Evolutionary conservation across 805 yeast species (phyloP).

Genomic region (Metschnikowia orientalis): DNA sequence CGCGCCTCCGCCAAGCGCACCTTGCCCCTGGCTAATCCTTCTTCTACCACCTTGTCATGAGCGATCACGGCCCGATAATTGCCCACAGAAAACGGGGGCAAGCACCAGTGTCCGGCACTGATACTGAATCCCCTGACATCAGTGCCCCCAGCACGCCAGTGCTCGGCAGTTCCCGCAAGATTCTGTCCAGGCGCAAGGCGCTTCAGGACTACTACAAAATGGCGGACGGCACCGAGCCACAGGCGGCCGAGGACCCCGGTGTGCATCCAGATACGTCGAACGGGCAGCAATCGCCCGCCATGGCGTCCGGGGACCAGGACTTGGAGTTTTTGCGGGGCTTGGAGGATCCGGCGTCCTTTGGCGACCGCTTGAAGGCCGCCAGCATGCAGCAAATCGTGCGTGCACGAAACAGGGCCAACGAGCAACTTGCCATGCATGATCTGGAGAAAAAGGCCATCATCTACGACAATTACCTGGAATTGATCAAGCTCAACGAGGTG

Average conservation of each 20-base stretch:
- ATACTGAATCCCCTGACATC: slow-evolving; percentile 1
- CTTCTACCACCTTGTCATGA: too few relatives aligned
- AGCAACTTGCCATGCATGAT: slow-evolving; percentile 48
- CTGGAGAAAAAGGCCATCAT: slow-evolving; percentile 65
- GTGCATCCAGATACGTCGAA: background rate
- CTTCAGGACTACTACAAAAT: slow-evolving; percentile 40
- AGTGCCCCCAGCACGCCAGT: slow-evolving; percentile 5
- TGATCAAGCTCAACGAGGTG: slow-evolving; percentile 62
- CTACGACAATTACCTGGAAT: slow-evolving; percentile 70
- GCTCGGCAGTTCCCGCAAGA: slow-evolving; percentile 23
- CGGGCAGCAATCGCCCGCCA: too few relatives aligned
- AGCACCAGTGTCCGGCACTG: background rate
- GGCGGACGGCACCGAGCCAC: slow-evolving; percentile 7
- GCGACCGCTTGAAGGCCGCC: slow-evolving; percentile 7
- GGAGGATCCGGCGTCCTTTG: background rate
- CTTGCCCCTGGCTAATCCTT: slow-evolving; percentile 2
- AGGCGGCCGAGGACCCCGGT: background rate
- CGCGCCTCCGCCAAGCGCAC: background rate
- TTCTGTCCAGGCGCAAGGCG: slow-evolving; percentile 38
- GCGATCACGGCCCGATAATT: slow-evolving; percentile 3
- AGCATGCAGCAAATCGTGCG: slow-evolving; percentile 11
- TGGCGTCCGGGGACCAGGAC: background rate
- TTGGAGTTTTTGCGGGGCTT: slow-evolving; percentile 1
- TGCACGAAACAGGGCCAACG: slow-evolving; percentile 23
- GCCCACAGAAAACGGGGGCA: background rate